Evolutionary conservation across 805 yeast species (phyloP).

Genomic region (Spathaspora passalidarum): DNA sequence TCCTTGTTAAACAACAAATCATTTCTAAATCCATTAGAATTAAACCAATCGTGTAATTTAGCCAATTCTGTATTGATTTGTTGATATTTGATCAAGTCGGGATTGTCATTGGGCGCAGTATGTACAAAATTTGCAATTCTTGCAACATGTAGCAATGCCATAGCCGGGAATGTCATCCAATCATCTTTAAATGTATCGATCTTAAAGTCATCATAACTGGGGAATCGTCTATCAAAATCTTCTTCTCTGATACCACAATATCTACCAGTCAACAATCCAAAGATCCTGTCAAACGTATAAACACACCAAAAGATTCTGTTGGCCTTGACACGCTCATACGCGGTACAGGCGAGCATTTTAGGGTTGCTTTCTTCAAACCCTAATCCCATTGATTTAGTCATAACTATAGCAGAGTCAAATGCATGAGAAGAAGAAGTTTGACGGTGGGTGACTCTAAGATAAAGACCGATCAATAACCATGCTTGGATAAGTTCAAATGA

Average conservation of each 20-base stretch:
- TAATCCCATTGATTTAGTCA: constrained; percentile 39
- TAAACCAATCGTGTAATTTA: constrained; percentile 29
- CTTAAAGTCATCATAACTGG: constrained; percentile 21
- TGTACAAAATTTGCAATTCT: constrained; percentile 36
- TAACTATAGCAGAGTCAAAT: constrained; percentile 31
- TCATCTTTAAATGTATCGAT: constrained; percentile 36
- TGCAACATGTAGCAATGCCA: constrained; percentile 45
- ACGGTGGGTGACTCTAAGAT: constrained; percentile 35
- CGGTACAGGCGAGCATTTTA: constrained; percentile 20
- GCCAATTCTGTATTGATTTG: constrained; percentile 31
- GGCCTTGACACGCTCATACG: constrained; percentile 45
- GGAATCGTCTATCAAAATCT: constrained; percentile 35
- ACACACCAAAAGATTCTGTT: constrained; percentile 54
- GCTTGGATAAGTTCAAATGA: constrained; percentile 41
- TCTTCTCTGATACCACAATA: constrained; percentile 32
- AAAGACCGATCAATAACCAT: constrained; percentile 37
- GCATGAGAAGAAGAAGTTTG: constrained; percentile 35
- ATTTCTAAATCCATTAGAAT: constrained; percentile 31
- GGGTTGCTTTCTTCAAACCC: constrained; percentile 16
- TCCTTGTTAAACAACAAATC: constrained; percentile 16
- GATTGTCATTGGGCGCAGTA: constrained; percentile 22
- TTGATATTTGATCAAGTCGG: constrained; percentile 24
- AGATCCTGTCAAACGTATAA: constrained; percentile 51
- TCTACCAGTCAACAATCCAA: constrained; percentile 53
- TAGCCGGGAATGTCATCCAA: constrained; percentile 48